Evolutionary conservation across 2,329 filamentous ascomycete species (phyloP), one percentile per base, ranked within the genome.

Genomic region (Sporothrix inflata): DNA sequence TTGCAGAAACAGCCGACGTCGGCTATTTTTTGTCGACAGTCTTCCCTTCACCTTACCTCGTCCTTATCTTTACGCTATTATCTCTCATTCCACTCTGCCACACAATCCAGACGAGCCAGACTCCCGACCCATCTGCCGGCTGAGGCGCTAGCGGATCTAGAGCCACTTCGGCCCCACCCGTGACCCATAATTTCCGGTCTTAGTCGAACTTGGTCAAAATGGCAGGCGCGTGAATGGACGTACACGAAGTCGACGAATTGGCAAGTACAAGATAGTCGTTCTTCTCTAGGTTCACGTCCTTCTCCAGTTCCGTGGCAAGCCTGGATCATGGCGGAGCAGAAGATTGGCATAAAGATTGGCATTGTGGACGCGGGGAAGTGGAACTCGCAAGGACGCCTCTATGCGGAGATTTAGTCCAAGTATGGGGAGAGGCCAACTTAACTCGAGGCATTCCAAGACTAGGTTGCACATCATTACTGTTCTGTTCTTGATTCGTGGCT

Each of bases 21-120:
- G 55, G 55, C 55, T 60, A 53, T 51, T 51, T 51, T 24, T 21
- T 12, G 55, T 60, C 55, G 55, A 60, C 55, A 60, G 12, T 19
- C 27, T 51, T 7, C 47, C n/a, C n/a, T n/a, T n/a, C n/a, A n/a
- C n/a, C 6, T 21, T 9, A 21, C 8, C 14, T 51, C 47, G 2
- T n/a, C 49, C 49, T 55, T 57, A 30, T 60, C 55, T 38, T 16
- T 42, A 42, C 12, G 38, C 49, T 27, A 1, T 34, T 27, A 16
- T 30, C 8, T 24, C 21, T 30, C 24, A 8, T 24, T 34, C n/a
- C n/a, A n/a, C n/a, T n/a, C n/a, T n/a, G n/a, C n/a, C n/a, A n/a
- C n/a, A n/a, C n/a, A n/a, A n/a, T 34, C 30, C 30, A 34, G 30
- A 34, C n/a, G n/a, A 34, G 3, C 30, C 30, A 34, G 30, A 34